Base-by-base conservation (phyloP, 192 early-diverging fungal species). In the Polychytrium aggregatum region DNA sequence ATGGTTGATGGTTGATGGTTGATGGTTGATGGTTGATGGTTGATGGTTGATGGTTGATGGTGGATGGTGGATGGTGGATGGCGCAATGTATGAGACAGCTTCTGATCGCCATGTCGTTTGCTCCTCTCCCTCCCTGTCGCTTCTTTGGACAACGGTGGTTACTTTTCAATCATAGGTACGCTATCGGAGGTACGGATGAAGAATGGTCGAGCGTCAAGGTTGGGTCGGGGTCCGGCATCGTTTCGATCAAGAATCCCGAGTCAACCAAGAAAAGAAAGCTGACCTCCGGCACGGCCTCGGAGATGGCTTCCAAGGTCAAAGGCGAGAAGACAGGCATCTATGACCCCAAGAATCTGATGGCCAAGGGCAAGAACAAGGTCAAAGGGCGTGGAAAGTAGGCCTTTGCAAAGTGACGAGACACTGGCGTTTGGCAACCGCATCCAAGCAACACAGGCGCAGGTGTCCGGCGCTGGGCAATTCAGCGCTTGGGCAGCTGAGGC, bases 121-220 rank as follows among this genome's bases (percentile, higher is more conserved):
- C 31, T 59, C 1, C 3, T 22, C 29, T 24, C 9, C n/a, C 43
- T 46, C 52, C 22, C n/a, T 24, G 2, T 31, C 30, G 21, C 44
- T 48, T 21, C 1, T 6, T 17, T 38, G 9, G 11, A 34, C 46
- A 14, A 34, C 21, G 17, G 16, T 41, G 40, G 41, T 43, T 34
- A 52, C 56, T 22, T 39, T 55, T 47, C 51, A 55, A 51, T 49
- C 61, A 34, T 61, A 79, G 76, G 48, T 84, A 78, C 49, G 85
- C 84, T 10, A 87, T 91, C 48, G 70, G 62, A 30, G 83, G 67
- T 22, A 57, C 64, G 27, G 65, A 81, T n/a, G 68, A 81, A 50
- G 87, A 86, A 30, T 91, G 86, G 82, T 50, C 74, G 14, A 62
- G 64, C 36, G 86, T 83, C 16, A 76, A 82, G 41, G 78, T 80